Base-by-base conservation (phyloP, 139 green algal species). In the Spirogloea muscicola region DNA sequence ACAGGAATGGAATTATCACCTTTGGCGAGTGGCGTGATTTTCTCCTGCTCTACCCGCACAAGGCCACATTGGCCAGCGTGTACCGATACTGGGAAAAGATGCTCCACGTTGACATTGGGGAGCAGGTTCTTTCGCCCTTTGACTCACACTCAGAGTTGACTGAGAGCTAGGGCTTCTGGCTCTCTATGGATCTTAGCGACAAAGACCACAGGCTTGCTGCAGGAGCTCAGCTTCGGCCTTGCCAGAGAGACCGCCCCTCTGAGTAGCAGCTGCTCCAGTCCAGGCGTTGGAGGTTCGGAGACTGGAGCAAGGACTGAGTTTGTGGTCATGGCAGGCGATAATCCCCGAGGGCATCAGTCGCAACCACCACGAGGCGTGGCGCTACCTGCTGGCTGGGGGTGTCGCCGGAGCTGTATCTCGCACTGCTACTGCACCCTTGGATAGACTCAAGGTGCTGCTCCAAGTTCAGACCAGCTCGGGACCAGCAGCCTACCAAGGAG, bases 401-500 rank as follows among this genome's bases (percentile, higher is more conserved):
- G 39, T 96, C 7, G 91, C 91, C 4, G 93, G 93, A 1, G 91
- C 87, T 0, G 85, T 97, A 25, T 93, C 86, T 73, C 65, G 93
- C 0, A 94, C 91, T 9, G 84, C 87, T 42, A 97, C 93, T 27
- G 93, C 93, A 0, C 93, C 93, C 0, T 74, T 96, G 1, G 93
- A 97, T 84, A 79, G 93, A 31, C 40, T 97, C 31, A 97, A 96
- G 80, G 95, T 96, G 87, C 81, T 97, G 39, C 70, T 96, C 39
- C 81, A 86, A 34, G 64, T 73, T 41, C 36, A 43, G 5, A 4
- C 37, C 21, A 21, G 38, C 10, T 37, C 27, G 49, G 18, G 34
- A 60, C 27, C 49, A 60, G 16, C 49, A 60, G 48, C 0, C 49
- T 16, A 37, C 10, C 18, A 27, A 27, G 55, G 60, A 27, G 31